A percentile compares a stretch with the other conserved stretches of the same genome.
phyloP scores from a whole-genome alignment of 306 rosid genomes.

The Fragaria ananassa region DNA sequence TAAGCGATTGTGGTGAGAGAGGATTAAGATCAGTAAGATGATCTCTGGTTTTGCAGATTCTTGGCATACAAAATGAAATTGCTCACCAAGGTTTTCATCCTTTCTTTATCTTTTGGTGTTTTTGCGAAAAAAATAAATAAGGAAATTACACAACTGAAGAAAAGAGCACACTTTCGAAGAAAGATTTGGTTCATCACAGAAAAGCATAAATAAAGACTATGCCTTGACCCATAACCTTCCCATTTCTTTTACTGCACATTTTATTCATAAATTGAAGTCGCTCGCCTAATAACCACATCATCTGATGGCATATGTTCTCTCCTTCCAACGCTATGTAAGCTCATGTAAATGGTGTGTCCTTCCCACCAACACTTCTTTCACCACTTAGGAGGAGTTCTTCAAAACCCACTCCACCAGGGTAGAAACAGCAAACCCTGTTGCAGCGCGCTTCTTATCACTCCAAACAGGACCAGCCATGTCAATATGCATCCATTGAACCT shows the following conservation, averaged over 20 bases:
- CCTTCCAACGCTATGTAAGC: neutral
- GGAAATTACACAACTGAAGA: neutral
- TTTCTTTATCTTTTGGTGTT: neutral
- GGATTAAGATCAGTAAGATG: too few species aligned
- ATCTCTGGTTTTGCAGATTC: too few species aligned
- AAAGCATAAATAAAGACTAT: neutral
- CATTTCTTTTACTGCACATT: conserved; percentile 6
- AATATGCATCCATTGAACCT: conserved; percentile 94
- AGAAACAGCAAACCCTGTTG: conserved; percentile 85
- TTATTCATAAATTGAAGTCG: conserved; percentile 3
- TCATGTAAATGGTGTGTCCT: neutral
- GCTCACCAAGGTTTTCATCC: neutral
- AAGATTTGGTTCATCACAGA: neutral
- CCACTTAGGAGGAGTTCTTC: conserved; percentile 58
- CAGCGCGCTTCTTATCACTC: conserved; percentile 69
- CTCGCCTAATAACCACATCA: neutral
- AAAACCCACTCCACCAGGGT: conserved; percentile 94
- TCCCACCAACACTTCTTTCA: neutral
- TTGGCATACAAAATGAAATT: too few species aligned
- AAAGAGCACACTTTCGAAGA: neutral
- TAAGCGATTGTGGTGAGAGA: too few species aligned
- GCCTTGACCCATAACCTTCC: neutral
- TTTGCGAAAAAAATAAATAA: neutral
- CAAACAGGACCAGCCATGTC: conserved; percentile 94
- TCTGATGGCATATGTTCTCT: neutral